Evolutionary conservation across 225 moss, liverwort and hornwort species (phyloP).

Genomic region (Neckera pumila): DNA sequence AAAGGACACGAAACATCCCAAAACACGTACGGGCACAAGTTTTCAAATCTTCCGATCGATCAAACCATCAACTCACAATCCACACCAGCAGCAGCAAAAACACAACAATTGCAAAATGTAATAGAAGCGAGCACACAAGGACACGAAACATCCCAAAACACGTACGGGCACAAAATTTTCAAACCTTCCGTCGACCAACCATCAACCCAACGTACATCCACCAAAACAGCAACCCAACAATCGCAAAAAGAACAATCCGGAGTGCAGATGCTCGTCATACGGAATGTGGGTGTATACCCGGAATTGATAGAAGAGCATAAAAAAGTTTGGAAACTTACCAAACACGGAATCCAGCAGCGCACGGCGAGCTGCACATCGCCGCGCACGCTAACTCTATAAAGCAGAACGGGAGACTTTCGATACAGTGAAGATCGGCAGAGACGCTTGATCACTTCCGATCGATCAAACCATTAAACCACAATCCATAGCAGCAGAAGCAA

Average conservation of each 20-base stretch:
- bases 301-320: not conserved
- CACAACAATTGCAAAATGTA: not conserved
- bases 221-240: not conserved
- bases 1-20: not conserved
- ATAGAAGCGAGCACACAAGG: not conserved
- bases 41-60: not conserved
- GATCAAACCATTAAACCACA: no score
- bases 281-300: no score
- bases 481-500: no score
- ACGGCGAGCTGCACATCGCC: not conserved
- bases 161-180: not conserved
- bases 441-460: not conserved
- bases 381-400: not conserved
- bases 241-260: not conserved
- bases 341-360: not conserved
- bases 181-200: not conserved
- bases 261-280: no score
- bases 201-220: not conserved
- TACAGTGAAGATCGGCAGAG: not conserved
- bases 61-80: not conserved
- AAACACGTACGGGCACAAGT: not conserved
- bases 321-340: not conserved
- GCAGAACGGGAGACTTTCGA: not conserved
- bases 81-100: not conserved
- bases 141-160: not conserved